Conservation (phyloP, 1,139 yeast species). For the Suzukiozyma palmioleophila region DNA sequence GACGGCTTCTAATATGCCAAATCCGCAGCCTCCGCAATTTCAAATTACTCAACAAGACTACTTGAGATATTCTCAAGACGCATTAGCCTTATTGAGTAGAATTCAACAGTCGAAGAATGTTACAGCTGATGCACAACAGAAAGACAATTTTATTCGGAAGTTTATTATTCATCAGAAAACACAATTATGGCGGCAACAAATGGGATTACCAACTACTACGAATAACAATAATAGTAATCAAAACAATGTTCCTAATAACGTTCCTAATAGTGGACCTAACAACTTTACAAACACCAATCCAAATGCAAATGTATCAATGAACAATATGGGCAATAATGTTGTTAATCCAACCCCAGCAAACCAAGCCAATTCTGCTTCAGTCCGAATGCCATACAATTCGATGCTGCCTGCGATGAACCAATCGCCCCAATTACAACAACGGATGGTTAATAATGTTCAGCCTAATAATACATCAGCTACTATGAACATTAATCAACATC, state of each 20-base stretch:
- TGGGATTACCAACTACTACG: slow-evolving; percentile 14
- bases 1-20: slow-evolving; percentile 4
- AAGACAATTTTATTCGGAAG: slow-evolving; percentile 37
- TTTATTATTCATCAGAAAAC: slow-evolving; percentile 41
- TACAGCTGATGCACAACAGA: slow-evolving; percentile 30
- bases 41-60: slow-evolving; percentile 41
- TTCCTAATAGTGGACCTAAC: not conserved
- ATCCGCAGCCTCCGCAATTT: slow-evolving; percentile 31
- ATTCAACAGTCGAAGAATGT: slow-evolving; percentile 39
- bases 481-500: not conserved
- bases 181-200: slow-evolving; percentile 38
- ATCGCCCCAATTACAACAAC: not conserved
- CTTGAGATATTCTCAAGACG: slow-evolving; percentile 38
- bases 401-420: not conserved
- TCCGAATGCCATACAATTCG: not conserved
- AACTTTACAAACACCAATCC: not conserved
- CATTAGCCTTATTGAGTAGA: slow-evolving; percentile 33
- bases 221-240: slow-evolving; percentile 9
- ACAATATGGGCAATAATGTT: not conserved
- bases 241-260: not conserved
- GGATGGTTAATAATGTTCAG: not conserved
- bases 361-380: not conserved
- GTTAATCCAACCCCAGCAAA: not conserved
- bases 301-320: not conserved
- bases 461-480: slow-evolving; percentile 2